Evolutionary conservation across 1,284 basidiomycete genomes (phyloP).

Genomic region (Irpex lacteus): DNA sequence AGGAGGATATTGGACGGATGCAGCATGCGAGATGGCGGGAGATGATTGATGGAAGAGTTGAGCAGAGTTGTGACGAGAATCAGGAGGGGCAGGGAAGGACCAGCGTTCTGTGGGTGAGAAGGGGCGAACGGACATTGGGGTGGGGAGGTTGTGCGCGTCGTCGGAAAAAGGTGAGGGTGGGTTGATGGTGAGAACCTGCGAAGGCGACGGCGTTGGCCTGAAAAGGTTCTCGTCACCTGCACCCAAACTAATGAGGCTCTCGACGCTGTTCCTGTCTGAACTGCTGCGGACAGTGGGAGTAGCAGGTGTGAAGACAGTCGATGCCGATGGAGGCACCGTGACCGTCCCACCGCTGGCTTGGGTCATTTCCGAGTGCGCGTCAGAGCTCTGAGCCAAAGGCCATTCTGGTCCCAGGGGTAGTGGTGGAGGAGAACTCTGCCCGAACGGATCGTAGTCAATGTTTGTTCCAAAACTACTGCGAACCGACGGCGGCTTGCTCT

Average conservation of each 20-base stretch:
- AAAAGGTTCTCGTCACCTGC: background rate
- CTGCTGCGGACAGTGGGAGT: constrained; percentile 13
- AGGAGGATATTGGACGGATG: background rate
- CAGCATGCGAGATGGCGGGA: background rate
- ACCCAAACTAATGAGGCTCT: background rate
- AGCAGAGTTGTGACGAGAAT: background rate
- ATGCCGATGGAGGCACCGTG: constrained; percentile 13
- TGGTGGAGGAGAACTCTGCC: constrained; percentile 12
- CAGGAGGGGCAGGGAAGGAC: constrained; percentile 45
- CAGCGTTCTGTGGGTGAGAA: constrained; percentile 65
- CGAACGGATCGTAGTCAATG: constrained; percentile 31
- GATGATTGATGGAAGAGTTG: background rate
- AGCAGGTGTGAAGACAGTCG: constrained; percentile 3
- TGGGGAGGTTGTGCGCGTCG: background rate
- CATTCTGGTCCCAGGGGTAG: constrained; percentile 5
- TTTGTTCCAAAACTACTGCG: constrained; percentile 47
- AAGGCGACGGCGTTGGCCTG: background rate
- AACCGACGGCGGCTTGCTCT: constrained; percentile 22
- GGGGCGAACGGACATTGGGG: constrained; percentile 59
- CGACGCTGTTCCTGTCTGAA: constrained; percentile 1
- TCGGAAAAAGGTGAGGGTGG: background rate
- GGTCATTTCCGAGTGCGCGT: constrained; percentile 35
- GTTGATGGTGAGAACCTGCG: constrained; percentile 10
- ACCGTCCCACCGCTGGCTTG: constrained; percentile 31
- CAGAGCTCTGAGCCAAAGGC: constrained; percentile 24